Conservation (phyloP, 306 rosid species). For the Cicer chorassanicum region DNA sequence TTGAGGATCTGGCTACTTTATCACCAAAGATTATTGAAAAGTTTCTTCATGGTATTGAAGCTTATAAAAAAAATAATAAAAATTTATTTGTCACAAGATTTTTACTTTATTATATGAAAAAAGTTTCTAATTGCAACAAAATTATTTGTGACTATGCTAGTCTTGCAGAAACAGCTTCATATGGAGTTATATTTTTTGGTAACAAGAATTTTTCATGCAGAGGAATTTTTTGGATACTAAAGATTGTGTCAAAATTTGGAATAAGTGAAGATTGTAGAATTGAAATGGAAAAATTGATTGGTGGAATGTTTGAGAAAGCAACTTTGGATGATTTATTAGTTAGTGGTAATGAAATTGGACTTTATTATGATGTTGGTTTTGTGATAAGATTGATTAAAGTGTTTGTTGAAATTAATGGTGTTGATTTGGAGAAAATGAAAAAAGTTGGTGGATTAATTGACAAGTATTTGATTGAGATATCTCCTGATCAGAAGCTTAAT, state of each 20-base stretch:
- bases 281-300: conserved; percentile 75
- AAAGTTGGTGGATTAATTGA: conserved; percentile 70
- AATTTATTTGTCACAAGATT: conserved; percentile 67
- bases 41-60: conserved; percentile 55
- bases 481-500: conserved; percentile 75
- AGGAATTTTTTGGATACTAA: conserved; percentile 66
- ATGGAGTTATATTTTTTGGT: conserved; percentile 61
- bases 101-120: conserved; percentile 68
- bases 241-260: conserved; percentile 66
- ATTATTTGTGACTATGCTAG: conserved; percentile 48
- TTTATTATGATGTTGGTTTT: conserved; percentile 68
- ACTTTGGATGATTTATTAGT: conserved; percentile 76
- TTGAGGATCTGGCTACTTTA: conserved; percentile 66
- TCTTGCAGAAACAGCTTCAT: conserved; percentile 68
- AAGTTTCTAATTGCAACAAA: conserved; percentile 19
- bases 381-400: conserved; percentile 65
- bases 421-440: conserved; percentile 56
- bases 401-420: conserved; percentile 50
- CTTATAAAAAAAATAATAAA: conserved; percentile 55
- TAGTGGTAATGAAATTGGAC: conserved; percentile 56
- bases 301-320: conserved; percentile 66
- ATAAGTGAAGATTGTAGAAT: conserved; percentile 52
- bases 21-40: conserved; percentile 68
- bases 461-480: conserved; percentile 69
- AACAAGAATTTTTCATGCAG: conserved; percentile 65